Conservation (phyloP, 2,329 filamentous ascomycete species). For the Penicillium sp. region DNA sequence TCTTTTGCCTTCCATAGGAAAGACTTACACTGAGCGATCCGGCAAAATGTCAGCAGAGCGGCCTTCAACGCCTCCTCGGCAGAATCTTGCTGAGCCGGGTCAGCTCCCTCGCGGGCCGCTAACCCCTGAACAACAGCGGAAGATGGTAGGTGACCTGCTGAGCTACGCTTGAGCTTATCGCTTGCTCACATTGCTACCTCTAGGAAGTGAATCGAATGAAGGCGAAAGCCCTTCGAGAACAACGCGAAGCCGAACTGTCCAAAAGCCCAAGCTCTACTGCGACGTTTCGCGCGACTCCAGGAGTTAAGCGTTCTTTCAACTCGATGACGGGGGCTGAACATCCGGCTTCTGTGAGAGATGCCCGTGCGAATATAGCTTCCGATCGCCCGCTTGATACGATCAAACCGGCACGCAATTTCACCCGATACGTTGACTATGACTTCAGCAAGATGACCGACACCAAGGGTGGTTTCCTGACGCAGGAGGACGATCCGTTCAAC, state of each 20-base stretch:
- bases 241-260: constrained; percentile 63
- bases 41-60: constrained; percentile 15
- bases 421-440: constrained; percentile 95
- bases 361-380: constrained; percentile 45
- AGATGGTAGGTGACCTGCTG: constrained; percentile 46
- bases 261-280: constrained; percentile 34
- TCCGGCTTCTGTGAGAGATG: constrained; percentile 67
- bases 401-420: constrained; percentile 79
- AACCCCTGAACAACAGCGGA: constrained; percentile 61
- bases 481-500: constrained; percentile 88
- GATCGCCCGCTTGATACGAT: constrained; percentile 52
- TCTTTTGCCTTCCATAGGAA: neutral
- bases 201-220: constrained; percentile 84
- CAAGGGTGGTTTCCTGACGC: constrained; percentile 90
- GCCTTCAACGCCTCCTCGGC: constrained; percentile 37
- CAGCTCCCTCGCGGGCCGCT: constrained; percentile 48
- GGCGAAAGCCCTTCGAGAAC: constrained; percentile 80
- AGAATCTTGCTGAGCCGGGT: constrained; percentile 35
- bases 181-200: constrained; percentile 3
- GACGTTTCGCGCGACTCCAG: constrained; percentile 41
- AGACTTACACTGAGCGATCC: neutral
- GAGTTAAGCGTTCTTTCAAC: constrained; percentile 70
- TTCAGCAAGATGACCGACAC: constrained; percentile 98
- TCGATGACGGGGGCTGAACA: constrained; percentile 56
- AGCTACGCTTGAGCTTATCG: neutral